Conservation (phyloP, 176 grass and related monocot genomes). For the Eleusine coracana region DNA sequence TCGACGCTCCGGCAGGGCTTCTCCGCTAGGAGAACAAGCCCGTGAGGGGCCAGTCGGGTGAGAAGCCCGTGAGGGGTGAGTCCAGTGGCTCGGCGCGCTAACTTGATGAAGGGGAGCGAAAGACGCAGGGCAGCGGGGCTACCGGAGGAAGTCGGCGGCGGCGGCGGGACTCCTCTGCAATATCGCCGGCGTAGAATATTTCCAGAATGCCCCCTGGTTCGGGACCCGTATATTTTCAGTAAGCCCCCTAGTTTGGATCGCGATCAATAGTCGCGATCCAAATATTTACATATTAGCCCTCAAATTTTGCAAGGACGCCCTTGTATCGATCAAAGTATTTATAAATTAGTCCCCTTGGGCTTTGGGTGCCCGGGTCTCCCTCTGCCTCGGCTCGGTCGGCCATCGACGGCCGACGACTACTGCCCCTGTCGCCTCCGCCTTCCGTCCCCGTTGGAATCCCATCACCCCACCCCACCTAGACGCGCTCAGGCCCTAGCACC, state of each 20-base stretch:
- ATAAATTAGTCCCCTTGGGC: neutral
- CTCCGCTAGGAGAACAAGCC: neutral
- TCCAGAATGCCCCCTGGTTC: neutral
- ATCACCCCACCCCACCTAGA: neutral
- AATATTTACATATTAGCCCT: neutral
- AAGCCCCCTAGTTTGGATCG: neutral
- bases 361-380: neutral
- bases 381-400: neutral
- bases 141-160: neutral
- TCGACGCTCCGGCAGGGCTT: neutral
- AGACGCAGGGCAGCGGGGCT: neutral
- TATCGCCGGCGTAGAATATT: neutral
- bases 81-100: no score
- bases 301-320: neutral
- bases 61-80: neutral
- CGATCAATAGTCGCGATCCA: neutral
- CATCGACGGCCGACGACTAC: neutral
- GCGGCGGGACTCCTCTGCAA: neutral
- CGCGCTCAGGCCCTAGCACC: neutral
- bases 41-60: no score
- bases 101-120: neutral
- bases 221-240: neutral
- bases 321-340: neutral
- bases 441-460: neutral
- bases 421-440: no score